These are phyloP conservation scores for Acanthamoeba lenticulata DNA, from an alignment of 208 protist genomes.

Conservation along the genomic window DNA sequence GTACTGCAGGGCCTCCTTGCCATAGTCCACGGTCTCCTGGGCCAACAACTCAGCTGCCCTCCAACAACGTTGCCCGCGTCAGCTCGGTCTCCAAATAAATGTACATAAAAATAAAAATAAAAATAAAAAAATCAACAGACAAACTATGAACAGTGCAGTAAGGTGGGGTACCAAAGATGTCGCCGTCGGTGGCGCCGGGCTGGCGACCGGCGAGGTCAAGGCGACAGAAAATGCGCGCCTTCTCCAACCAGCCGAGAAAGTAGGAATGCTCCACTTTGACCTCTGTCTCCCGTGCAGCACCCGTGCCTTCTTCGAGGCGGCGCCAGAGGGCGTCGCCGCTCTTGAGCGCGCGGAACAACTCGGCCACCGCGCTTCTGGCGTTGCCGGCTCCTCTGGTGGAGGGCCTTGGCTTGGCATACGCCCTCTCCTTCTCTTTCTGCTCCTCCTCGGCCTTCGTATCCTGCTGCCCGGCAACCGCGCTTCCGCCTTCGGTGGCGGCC, in stretches of 20 bases:
- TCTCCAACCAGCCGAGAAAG: not conserved
- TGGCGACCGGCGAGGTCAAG: not conserved
- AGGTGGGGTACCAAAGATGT: slow-evolving; percentile 4
- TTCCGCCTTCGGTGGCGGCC: not conserved
- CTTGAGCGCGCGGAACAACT: not conserved
- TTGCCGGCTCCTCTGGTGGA: too few species aligned
- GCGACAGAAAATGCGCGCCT: not conserved
- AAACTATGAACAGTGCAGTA: too few species aligned
- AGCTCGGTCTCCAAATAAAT: too few species aligned
- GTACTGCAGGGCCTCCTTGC: not conserved
- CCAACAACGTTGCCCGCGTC: too few species aligned
- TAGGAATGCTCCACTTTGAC: slow-evolving; percentile 1
- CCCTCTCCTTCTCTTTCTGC: not conserved
- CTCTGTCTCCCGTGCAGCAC: not conserved
- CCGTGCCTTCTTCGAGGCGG: not conserved
- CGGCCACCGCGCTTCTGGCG: not conserved
- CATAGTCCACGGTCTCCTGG: not conserved
- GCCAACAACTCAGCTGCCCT: not conserved
- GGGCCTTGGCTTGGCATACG: too few species aligned
- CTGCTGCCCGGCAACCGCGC: not conserved
- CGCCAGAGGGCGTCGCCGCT: not conserved
- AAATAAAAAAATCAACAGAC: too few species aligned
- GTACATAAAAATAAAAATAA: too few species aligned
- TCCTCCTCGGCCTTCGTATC: not conserved
- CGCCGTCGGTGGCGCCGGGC: not conserved